Conservation (phyloP, 306 rosid species). For the Sphenostylis stenocarpa region DNA sequence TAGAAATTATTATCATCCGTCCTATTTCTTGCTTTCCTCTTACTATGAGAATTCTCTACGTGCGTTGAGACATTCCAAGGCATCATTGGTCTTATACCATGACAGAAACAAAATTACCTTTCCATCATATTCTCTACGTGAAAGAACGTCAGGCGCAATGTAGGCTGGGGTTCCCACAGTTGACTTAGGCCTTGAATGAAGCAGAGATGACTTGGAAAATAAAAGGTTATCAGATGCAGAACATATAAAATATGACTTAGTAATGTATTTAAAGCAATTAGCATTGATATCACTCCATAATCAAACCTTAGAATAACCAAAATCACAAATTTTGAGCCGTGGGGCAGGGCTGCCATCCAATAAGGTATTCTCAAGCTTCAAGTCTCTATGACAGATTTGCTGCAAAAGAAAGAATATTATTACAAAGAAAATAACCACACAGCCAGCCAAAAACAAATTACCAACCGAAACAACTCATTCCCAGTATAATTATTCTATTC, state of each 20-base stretch:
- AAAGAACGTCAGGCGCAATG: conserved; percentile 90
- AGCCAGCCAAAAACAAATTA: conserved; percentile 8
- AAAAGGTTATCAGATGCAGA: conserved; percentile 37
- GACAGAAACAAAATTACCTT: conserved; percentile 56
- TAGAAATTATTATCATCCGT: not conserved
- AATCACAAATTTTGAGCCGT: conserved; percentile 83
- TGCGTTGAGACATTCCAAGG: conserved; percentile 19
- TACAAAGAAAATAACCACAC: not conserved
- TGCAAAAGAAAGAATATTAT: conserved; percentile 34
- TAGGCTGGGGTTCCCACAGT: conserved; percentile 89
- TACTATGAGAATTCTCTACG: not conserved
- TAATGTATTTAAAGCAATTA: conserved; percentile 25
- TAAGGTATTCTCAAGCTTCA: conserved; percentile 83
- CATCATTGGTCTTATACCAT: not conserved
- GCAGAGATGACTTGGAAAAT: conserved; percentile 70
- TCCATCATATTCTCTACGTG: conserved; percentile 85
- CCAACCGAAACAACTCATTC: not conserved
- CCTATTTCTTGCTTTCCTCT: conserved; percentile 9
- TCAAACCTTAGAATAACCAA: conserved; percentile 84
- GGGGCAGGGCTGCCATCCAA: conserved; percentile 92
- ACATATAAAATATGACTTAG: not conserved
- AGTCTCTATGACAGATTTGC: conserved; percentile 90
- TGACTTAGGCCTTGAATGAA: conserved; percentile 85
- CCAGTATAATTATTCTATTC: not conserved
- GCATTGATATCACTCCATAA: conserved; percentile 24